phyloP scores from a whole-genome alignment of 2,329 filamentous ascomycete genomes.

The Aplosporella prunicola region DNA sequence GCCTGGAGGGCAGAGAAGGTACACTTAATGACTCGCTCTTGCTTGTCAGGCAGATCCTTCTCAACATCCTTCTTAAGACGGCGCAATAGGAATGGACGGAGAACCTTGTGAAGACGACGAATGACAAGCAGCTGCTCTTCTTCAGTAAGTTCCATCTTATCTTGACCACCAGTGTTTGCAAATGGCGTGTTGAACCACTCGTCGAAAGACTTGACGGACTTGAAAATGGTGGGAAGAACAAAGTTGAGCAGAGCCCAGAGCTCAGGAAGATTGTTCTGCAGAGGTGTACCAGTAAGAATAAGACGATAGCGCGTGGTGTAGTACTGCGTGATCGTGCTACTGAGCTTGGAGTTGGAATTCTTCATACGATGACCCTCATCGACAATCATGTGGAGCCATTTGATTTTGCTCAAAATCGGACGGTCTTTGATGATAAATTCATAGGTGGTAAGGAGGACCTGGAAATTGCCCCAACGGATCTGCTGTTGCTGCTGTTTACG shows the following conservation, averaged over 20 bases:
- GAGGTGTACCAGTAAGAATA: constrained; percentile 91
- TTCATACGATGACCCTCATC: constrained; percentile 99
- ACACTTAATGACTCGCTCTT: constrained; percentile 98
- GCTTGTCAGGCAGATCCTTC: constrained; percentile 97
- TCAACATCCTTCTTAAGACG: constrained; percentile 99
- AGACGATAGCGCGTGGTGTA: constrained; percentile 91
- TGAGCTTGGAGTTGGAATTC: constrained; percentile 92
- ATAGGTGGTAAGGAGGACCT: constrained; percentile 93
- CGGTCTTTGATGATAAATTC: constrained; percentile 99
- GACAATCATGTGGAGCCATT: constrained; percentile 99
- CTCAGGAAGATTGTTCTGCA: constrained; percentile 94
- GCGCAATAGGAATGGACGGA: constrained; percentile 91
- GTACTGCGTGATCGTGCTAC: constrained; percentile 87
- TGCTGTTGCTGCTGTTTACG: constrained; percentile 88
- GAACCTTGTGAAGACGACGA: constrained; percentile 93
- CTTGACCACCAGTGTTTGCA: constrained; percentile 93
- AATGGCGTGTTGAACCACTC: constrained; percentile 99
- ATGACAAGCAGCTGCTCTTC: constrained; percentile 99
- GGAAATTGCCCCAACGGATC: constrained; percentile 90
- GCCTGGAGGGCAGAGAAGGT: constrained; percentile 91
- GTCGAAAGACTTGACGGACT: constrained; percentile 96
- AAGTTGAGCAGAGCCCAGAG: constrained; percentile 98
- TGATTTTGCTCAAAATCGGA: constrained; percentile 91
- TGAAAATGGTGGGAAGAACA: constrained; percentile 96
- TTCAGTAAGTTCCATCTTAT: constrained; percentile 98